phyloP scores from a whole-genome alignment of 305 asterid genomes.

The Fraxinus albicans region DNA sequence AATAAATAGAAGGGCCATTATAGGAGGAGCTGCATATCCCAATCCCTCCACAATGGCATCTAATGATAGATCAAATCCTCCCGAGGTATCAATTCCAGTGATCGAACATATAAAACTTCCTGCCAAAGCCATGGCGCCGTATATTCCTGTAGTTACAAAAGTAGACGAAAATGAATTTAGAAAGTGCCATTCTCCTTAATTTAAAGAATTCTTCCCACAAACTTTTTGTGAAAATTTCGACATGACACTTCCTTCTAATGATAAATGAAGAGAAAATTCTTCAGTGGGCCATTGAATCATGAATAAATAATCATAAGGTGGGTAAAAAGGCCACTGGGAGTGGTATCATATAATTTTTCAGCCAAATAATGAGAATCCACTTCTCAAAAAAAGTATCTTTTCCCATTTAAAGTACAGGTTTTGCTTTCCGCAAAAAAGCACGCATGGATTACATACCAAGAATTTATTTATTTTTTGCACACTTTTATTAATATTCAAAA shows the following conservation, averaged over 20 bases:
- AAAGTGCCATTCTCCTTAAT: conserved; percentile 6
- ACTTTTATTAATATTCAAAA: not conserved
- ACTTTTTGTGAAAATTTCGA: not conserved
- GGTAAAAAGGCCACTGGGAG: not conserved
- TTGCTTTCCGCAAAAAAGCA: not conserved
- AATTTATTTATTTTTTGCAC: not conserved
- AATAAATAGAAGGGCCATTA: conserved; percentile 89
- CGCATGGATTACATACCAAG: not conserved
- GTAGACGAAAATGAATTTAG: conserved; percentile 12
- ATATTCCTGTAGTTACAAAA: conserved; percentile 60
- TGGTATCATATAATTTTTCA: not conserved
- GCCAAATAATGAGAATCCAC: not conserved
- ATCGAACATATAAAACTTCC: conserved; percentile 89
- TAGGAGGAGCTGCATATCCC: conserved; percentile 96
- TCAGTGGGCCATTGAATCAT: not conserved
- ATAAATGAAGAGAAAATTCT: not conserved
- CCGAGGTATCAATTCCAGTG: conserved; percentile 75
- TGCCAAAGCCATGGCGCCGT: conserved; percentile 87
- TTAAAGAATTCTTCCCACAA: not conserved
- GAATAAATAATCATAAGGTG: not conserved
- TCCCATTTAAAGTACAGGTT: not conserved
- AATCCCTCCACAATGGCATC: conserved; percentile 83
- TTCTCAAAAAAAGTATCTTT: not conserved
- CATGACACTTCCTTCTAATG: not conserved
- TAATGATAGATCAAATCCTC: conserved; percentile 75